Percentiles rank a stretch among this genome's conserved stretches.
These are phyloP conservation scores for Dacryopinax primogenitus DNA, from an alignment of 768 basidiomycete species.

Conservation along the genomic window DNA sequence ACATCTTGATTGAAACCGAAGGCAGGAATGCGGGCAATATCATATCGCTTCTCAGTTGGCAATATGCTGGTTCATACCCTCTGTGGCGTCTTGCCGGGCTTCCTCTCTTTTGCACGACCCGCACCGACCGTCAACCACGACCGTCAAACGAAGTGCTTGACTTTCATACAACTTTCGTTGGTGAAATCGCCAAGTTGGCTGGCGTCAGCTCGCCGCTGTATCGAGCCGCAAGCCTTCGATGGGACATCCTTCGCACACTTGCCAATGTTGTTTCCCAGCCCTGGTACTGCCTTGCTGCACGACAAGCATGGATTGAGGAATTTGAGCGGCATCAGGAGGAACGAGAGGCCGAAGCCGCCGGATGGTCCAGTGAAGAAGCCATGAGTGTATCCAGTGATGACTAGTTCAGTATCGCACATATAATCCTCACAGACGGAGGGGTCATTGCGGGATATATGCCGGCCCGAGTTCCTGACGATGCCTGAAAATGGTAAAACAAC, in stretches of 20 bases:
- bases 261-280: background rate
- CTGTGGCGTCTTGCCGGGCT: background rate
- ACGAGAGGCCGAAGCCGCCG: too few species aligned
- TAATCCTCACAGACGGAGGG: too few species aligned
- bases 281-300: background rate
- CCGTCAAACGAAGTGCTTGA: background rate
- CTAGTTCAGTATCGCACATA: too few species aligned
- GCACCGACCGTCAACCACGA: background rate
- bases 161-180: background rate
- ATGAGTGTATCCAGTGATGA: too few species aligned
- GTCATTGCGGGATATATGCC: too few species aligned
- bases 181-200: background rate
- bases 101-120: background rate
- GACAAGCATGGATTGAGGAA: background rate
- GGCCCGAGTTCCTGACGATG: too few species aligned
- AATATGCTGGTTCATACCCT: background rate
- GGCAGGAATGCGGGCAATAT: background rate
- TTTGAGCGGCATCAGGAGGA: background rate
- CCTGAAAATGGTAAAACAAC: too few species aligned
- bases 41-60: background rate
- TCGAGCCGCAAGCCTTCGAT: background rate
- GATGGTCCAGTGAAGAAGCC: too few species aligned
- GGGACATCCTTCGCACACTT: background rate
- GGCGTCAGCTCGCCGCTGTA: background rate
- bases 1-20: background rate